Conservation (phyloP, 2,329 filamentous ascomycete genomes). For the Dothistroma septosporum region DNA sequence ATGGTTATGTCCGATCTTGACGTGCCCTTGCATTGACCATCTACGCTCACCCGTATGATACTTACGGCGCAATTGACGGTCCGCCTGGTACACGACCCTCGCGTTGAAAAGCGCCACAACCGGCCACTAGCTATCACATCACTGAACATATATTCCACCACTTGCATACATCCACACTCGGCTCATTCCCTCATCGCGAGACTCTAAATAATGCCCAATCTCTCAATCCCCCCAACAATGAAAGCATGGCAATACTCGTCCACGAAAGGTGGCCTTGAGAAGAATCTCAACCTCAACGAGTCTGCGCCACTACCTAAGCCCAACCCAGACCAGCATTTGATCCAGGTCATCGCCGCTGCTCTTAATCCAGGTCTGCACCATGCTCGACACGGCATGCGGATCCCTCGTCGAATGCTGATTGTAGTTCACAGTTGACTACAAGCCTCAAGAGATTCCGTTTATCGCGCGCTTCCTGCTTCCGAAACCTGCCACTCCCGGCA, state of each 20-base stretch:
- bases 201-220: background rate
- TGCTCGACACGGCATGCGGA: conserved; percentile 5
- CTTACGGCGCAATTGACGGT: no score
- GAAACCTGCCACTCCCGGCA: conserved; percentile 46
- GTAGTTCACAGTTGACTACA: conserved; percentile 57
- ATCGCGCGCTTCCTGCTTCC: conserved; percentile 36
- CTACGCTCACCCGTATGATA: no score
- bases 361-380: conserved; percentile 45
- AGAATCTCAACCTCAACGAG: conserved; percentile 48
- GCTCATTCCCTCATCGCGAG: background rate
- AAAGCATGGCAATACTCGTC: conserved; percentile 55
- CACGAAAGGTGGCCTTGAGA: conserved; percentile 48
- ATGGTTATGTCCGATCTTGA: no score
- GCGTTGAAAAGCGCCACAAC: background rate
- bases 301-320: conserved; percentile 39
- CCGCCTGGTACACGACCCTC: no score
- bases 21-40: no score
- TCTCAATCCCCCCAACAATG: conserved; percentile 41
- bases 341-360: conserved; percentile 51
- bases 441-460: conserved; percentile 52
- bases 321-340: conserved; percentile 47
- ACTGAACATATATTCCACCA: background rate
- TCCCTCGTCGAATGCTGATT: background rate
- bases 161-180: background rate
- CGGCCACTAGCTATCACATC: background rate